These are phyloP conservation scores for Phycomyces blakesleeanus DNA, from an alignment of 192 early-diverging fungal genomes.

Conservation along the genomic window DNA sequence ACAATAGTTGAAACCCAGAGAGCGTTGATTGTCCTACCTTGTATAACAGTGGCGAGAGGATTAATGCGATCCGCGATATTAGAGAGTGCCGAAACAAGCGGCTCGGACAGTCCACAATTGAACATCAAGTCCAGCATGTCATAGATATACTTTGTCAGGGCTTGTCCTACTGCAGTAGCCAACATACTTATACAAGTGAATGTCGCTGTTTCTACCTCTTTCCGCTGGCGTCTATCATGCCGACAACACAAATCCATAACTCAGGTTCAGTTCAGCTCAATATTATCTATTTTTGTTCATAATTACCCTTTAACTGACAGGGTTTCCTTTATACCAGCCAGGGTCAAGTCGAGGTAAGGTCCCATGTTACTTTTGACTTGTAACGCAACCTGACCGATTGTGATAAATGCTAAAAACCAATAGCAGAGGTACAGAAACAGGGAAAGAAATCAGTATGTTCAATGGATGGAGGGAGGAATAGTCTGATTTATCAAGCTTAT, in stretches of 20 bases:
- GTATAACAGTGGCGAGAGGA: constrained; percentile 77
- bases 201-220: constrained; percentile 58
- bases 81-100: constrained; percentile 74
- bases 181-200: constrained; percentile 88
- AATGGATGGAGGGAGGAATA: not conserved
- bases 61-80: constrained; percentile 80
- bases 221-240: constrained; percentile 42
- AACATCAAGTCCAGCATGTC: constrained; percentile 92
- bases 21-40: constrained; percentile 51
- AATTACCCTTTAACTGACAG: constrained; percentile 66
- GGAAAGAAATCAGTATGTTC: not conserved
- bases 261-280: too few relatives aligned
- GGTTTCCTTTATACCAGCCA: constrained; percentile 72
- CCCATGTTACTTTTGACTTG: constrained; percentile 74
- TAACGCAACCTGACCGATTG: constrained; percentile 83
- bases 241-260: too few relatives aligned
- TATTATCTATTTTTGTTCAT: not conserved
- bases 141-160: constrained; percentile 82
- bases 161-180: constrained; percentile 86
- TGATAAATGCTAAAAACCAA: constrained; percentile 62
- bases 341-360: constrained; percentile 75
- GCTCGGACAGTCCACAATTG: constrained; percentile 75
- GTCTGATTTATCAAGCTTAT: constrained; percentile 28
- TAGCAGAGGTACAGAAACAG: not conserved
- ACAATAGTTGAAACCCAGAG: not conserved